Base-by-base conservation (phyloP, 768 basidiomycete genomes). In the Suillus spraguei region DNA sequence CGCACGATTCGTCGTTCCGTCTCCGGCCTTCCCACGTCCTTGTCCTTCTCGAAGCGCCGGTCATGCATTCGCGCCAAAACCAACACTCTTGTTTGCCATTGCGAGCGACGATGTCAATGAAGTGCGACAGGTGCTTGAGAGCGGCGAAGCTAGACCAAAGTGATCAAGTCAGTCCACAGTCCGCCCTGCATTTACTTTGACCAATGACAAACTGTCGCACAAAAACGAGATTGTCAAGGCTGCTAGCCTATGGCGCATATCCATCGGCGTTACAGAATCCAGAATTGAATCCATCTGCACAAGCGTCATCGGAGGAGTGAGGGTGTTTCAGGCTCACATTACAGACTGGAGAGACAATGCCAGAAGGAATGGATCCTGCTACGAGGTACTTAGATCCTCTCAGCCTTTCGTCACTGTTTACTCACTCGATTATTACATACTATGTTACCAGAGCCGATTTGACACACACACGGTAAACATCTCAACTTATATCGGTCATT, bases 201-300 rank as follows among this genome's bases (percentile, higher is more conserved):
- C 87, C 24, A 92, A 90, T 60, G 83, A 86, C 63, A 85, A 86
- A 63, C 79, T 94, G 46, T 73, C 77, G 41, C 83, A 90, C 69
- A 91, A 87, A 71, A 79, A 86, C 67, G 88, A 90, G 61, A 94
- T 94, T 64, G 88, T 92, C 60, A 93, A 92, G 72, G 82, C 86
- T 94, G 20, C 77, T 94, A 63, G 90, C 89, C 7, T 87, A 89
- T 72, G 92, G 92, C 38, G 92, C 92, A n/a, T 86, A 92, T 73
- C 88, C 90, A 2, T 75, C 82, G 16, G 76, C 77, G 11, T 75
- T 88, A 58, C 80, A 74, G 52, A 79, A 81, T 50, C 70, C 76
- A 16, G 64, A 69, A 7, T 66, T 72, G 60, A 76, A 76, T 50
- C 71, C 76, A 24, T 59, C 72, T 6, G 63, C 64, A 22, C 68